phyloP scores from a whole-genome alignment of 192 early-diverging fungal species.

The Linnemannia exigua region DNA sequence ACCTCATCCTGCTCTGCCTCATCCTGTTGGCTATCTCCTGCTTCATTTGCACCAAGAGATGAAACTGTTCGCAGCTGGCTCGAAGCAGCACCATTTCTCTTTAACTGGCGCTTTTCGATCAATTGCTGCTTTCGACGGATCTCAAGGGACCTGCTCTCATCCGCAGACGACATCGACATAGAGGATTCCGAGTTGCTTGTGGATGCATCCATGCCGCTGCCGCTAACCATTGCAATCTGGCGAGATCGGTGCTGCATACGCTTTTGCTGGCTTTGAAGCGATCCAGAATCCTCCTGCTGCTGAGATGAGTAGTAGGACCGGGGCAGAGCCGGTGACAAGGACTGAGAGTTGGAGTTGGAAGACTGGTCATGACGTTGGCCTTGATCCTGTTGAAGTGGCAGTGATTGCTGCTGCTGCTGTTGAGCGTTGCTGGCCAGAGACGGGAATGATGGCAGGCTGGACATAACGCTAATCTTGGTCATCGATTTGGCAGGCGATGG shows the following conservation, averaged over 20 bases:
- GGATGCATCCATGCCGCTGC: neutral
- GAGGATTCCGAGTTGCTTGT: neutral
- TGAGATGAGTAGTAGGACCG: neutral
- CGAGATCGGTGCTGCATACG: neutral
- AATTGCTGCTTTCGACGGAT: slow-evolving; percentile 5
- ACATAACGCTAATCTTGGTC: neutral
- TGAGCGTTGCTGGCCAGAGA: neutral
- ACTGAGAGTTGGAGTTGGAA: neutral
- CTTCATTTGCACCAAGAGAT: neutral
- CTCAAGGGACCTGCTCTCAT: slow-evolving; percentile 25
- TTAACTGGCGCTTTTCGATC: neutral
- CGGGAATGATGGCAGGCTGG: neutral
- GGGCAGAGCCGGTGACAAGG: neutral
- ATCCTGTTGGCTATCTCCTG: slow-evolving; percentile 1
- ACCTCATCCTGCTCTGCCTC: neutral
- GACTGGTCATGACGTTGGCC: neutral
- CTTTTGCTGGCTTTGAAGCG: slow-evolving; percentile 11
- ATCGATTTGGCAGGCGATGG: neutral
- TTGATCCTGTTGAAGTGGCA: neutral
- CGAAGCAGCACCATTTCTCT: neutral
- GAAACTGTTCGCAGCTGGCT: slow-evolving; percentile 8
- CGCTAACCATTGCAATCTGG: neutral
- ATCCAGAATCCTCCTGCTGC: slow-evolving; percentile 21
- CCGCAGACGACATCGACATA: slow-evolving; percentile 18
- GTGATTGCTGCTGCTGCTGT: neutral